phyloP scores from a whole-genome alignment of 23 red algal species.

The Gracilaria domingensis region DNA sequence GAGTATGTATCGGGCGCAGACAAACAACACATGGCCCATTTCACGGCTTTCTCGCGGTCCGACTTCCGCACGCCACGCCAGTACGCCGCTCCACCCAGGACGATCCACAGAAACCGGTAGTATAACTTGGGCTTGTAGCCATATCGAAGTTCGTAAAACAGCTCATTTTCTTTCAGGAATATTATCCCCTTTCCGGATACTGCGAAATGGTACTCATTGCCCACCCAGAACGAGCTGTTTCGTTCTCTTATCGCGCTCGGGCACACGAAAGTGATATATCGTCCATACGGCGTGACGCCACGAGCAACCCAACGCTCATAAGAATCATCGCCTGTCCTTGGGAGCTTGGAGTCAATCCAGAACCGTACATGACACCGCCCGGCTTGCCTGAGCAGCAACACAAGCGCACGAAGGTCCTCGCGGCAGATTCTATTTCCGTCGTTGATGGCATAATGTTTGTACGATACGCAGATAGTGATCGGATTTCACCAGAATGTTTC shows the following conservation, averaged over 20 bases:
- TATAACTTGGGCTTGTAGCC: neutral
- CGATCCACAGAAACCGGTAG: neutral
- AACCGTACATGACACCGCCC: neutral
- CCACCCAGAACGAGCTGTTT: neutral
- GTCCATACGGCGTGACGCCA: conserved; percentile 1
- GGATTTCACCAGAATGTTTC: neutral
- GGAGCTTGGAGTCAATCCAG: conserved; percentile 12
- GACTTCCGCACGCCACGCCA: neutral
- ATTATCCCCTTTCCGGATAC: neutral
- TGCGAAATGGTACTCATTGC: conserved; percentile 27
- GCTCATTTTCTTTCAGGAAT: neutral
- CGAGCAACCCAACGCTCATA: conserved; percentile 22
- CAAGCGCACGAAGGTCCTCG: neutral
- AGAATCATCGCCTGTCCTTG: neutral
- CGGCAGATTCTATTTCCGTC: neutral
- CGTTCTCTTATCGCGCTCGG: neutral
- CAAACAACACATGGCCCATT: neutral
- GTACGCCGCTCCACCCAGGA: neutral
- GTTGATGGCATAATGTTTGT: conserved; percentile 12
- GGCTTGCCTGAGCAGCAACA: neutral
- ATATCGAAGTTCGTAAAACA: neutral
- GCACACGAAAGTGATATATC: conserved; percentile 27
- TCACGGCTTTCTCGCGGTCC: neutral
- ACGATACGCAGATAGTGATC: neutral
- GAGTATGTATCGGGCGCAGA: neutral